Evolutionary conservation across 2,329 filamentous ascomycete genomes (phyloP).

Genomic region (Diaporthe capsici): DNA sequence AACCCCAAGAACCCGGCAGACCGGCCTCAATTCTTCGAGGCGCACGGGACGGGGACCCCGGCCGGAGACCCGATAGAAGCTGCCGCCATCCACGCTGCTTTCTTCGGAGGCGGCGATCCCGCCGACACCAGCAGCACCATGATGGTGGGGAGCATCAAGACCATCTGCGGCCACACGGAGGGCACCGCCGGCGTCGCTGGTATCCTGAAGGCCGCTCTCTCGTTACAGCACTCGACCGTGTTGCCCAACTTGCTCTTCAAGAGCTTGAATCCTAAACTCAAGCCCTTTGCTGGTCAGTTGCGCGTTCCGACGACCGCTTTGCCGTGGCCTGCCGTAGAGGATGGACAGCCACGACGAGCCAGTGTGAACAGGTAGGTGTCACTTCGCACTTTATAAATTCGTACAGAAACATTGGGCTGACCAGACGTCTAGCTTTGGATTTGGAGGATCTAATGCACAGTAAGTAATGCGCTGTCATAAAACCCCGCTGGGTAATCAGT

Average conservation of each 20-base stretch:
- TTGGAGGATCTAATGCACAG: constrained; percentile 53
- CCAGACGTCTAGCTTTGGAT: constrained; percentile 46
- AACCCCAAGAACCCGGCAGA: constrained; percentile 47
- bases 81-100: constrained; percentile 50
- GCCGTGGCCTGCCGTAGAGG: constrained; percentile 44
- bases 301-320: constrained; percentile 43
- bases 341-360: constrained; percentile 46
- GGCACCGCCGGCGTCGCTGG: constrained; percentile 56
- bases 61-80: constrained; percentile 50
- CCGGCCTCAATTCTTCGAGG: constrained; percentile 56
- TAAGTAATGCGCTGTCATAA: constrained; percentile 43
- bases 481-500: too few species aligned
- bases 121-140: constrained; percentile 25
- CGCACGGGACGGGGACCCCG: constrained; percentile 51
- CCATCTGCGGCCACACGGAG: constrained; percentile 61
- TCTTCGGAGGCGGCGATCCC: constrained; percentile 42
- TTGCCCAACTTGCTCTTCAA: constrained; percentile 55
- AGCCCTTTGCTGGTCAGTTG: constrained; percentile 47
- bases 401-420: neutral
- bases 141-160: constrained; percentile 51
- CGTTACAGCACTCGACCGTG: constrained; percentile 53
- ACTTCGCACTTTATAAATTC: neutral
- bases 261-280: constrained; percentile 51
- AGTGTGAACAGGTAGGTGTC: constrained; percentile 47
- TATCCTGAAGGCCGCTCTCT: constrained; percentile 44